Conservation (phyloP, 1,284 basidiomycete genomes). For the Phylloporus sp. region DNA sequence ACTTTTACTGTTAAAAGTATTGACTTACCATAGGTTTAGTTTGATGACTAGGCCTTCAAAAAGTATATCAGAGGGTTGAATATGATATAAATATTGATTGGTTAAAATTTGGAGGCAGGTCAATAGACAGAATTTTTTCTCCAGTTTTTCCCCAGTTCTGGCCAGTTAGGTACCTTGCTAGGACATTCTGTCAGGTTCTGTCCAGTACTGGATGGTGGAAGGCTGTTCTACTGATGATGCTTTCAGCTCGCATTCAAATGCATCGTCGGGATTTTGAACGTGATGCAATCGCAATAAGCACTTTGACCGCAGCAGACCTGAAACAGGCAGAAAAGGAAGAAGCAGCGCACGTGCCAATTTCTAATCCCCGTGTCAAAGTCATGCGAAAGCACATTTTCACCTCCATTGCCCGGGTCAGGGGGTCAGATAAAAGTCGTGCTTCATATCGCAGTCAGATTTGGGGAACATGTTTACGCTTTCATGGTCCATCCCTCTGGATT, state of each 20-base stretch:
- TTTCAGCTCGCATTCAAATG: conserved; percentile 28
- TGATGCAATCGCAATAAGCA: conserved; percentile 12
- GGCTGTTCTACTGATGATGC: neutral
- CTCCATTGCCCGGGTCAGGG: conserved; percentile 8
- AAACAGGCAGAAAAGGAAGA: conserved; percentile 29
- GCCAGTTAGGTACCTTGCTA: no score
- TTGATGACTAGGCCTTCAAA: no score
- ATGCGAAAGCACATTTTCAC: conserved; percentile 22
- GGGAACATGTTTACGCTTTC: conserved; percentile 9
- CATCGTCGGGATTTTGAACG: conserved; percentile 22
- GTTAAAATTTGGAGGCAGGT: no score
- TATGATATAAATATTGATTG: no score
- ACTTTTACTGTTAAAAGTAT: no score
- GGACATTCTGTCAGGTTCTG: no score
- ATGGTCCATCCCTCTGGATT: conserved; percentile 15
- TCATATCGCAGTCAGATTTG: conserved; percentile 19
- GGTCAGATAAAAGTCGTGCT: conserved; percentile 17
- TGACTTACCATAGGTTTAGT: no score
- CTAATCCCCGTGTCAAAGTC: conserved; percentile 15
- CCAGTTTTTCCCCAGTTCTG: no score
- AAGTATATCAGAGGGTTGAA: no score
- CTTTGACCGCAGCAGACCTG: conserved; percentile 22
- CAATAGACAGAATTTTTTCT: no score
- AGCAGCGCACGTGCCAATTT: conserved; percentile 1
- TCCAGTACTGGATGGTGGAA: no score